phyloP scores from a whole-genome alignment of 179 eudicot genomes.

The Carnegiea gigantea region DNA sequence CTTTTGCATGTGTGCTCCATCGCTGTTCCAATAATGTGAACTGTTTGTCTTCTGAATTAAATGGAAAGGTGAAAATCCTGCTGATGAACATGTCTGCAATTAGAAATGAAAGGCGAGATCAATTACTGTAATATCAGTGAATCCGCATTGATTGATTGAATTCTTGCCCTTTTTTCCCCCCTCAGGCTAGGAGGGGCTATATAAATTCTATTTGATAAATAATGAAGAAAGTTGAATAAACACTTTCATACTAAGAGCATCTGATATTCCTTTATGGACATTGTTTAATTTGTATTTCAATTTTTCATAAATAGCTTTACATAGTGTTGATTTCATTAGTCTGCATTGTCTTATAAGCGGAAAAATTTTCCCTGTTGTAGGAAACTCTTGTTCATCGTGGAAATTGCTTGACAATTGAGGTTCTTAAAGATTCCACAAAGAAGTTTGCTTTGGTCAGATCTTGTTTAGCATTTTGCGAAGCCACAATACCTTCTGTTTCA shows the following conservation, averaged over 20 bases:
- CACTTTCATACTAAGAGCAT: not conserved
- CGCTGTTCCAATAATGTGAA: not conserved
- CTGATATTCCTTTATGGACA: not conserved
- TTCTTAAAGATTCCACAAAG: slow-evolving; percentile 38
- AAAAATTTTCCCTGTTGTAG: slow-evolving; percentile 26
- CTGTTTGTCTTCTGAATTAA: not conserved
- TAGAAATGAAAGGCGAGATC: not conserved
- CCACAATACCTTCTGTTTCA: slow-evolving; percentile 70
- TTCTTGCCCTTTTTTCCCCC: no score
- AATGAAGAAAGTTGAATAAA: not conserved
- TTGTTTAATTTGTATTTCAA: not conserved
- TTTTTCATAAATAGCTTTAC: not conserved
- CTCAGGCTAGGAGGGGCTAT: no score
- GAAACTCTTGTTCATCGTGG: slow-evolving; percentile 67
- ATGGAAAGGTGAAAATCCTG: not conserved
- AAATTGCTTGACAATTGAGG: slow-evolving; percentile 51
- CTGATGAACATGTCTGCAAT: not conserved
- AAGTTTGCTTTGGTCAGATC: slow-evolving; percentile 51
- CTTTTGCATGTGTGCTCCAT: not conserved
- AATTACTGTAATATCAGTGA: not conserved
- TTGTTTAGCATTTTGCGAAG: slow-evolving; percentile 69
- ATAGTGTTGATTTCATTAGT: not conserved
- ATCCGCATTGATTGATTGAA: no score
- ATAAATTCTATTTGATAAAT: no score
- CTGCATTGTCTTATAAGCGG: not conserved